Percentiles rank a stretch among this genome's conserved stretches.
Evolutionary conservation across 2,329 filamentous ascomycete species (phyloP).

Genomic region (Cyclaneusma minus): DNA sequence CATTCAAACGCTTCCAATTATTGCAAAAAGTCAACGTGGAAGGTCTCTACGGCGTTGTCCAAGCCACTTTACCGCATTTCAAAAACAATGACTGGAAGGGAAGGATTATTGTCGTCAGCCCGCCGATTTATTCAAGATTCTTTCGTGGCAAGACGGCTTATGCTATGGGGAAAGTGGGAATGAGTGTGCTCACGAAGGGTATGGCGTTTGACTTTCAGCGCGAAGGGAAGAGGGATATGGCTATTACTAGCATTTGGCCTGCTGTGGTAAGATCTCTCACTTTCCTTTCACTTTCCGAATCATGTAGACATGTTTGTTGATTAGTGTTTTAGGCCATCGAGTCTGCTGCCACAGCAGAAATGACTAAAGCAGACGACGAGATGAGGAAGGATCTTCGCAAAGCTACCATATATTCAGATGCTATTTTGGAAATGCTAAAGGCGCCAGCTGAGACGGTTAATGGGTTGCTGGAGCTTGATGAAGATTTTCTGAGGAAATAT

Average conservation of each 20-base stretch:
- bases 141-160: constrained; percentile 79
- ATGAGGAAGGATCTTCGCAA: constrained; percentile 47
- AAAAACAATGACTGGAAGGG: constrained; percentile 34
- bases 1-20: constrained; percentile 59
- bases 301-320: constrained; percentile 2
- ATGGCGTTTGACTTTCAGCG: constrained; percentile 68
- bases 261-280: constrained; percentile 39
- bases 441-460: constrained; percentile 48
- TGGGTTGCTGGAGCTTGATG: constrained; percentile 58
- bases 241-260: constrained; percentile 72
- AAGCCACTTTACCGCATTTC: constrained; percentile 54
- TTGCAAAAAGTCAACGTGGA: constrained; percentile 65
- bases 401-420: constrained; percentile 63
- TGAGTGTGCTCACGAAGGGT: constrained; percentile 70
- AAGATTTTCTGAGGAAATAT: constrained; percentile 59
- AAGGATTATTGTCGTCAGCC: constrained; percentile 63
- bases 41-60: constrained; percentile 59
- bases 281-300: constrained; percentile 1
- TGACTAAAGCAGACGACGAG: constrained; percentile 26
- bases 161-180: constrained; percentile 63
- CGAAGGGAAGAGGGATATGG: constrained; percentile 44
- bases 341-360: constrained; percentile 53
- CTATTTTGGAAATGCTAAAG: constrained; percentile 55
- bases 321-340: constrained; percentile 58
- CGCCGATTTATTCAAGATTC: constrained; percentile 74